Base-by-base conservation (phyloP, 2,329 filamentous ascomycete genomes). In the Colletotrichum gloeosporioides region DNA sequence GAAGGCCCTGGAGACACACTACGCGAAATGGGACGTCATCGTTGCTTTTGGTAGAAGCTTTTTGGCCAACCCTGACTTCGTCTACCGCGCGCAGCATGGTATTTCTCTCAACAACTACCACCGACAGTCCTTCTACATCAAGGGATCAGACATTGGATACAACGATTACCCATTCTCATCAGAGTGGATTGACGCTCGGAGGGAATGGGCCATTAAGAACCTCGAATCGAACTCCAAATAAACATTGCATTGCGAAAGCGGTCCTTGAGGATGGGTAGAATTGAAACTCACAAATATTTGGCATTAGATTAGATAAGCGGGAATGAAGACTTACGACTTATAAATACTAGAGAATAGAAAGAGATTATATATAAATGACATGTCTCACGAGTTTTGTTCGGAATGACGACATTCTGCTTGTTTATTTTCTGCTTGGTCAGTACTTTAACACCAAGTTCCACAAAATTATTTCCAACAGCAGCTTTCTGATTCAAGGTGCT, bases 41-140 rank as follows among this genome's bases (percentile, higher is more conserved):
- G 70, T 83, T n/a, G 82, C 78, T 3, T 83, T 82, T n/a, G 82
- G 82, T 0, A 78, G 82, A 18, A 76, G 74, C 8, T 83, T 82
- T 29, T 71, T 83, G 18, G 74, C 82, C 4, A 83, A 83, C 32
- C 82, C 82, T 1, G 82, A 83, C 16, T 69, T 83, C 10, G 81
- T 83, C 1, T 83, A 74, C 71, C 74, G 80, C 13, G 67, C 81
- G 18, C 79, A 81, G 77, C 71, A 82, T 8, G 77, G 78, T 0
- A 63, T 83, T 27, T 69, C 73, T 18, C 31, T 83, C 55, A 77
- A 77, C 15, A 68, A 79, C 7, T 83, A 83, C 25, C 77, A 82
- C 63, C 68, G 81, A 9, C 66, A 68, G 4, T 80, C 81, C 0
- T 83, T 83, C n/a, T 83, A 76, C 57, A 66, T 73, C n/a, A 63